phyloP scores from a whole-genome alignment of 352 stramenopile species.

The Phytophthora pini region DNA sequence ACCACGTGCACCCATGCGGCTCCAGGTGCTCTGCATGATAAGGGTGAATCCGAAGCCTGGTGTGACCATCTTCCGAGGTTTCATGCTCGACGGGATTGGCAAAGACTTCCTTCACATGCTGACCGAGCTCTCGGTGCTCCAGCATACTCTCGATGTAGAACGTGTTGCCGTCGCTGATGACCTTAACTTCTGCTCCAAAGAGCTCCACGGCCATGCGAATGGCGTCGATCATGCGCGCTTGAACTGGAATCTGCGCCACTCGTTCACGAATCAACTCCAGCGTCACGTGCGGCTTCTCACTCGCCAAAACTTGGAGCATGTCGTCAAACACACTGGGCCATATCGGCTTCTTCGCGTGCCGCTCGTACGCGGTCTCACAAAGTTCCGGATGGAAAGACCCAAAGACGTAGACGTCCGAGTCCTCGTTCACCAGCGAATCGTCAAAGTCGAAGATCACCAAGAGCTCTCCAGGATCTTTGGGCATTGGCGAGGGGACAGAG shows the following conservation, averaged over 20 bases:
- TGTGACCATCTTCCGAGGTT: constrained; percentile 12
- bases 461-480: constrained; percentile 8
- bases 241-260: constrained; percentile 58
- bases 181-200: constrained; percentile 51
- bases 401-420: constrained; percentile 75
- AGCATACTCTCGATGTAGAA: constrained; percentile 84
- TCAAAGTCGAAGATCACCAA: constrained; percentile 60
- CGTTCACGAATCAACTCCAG: constrained; percentile 41
- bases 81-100: constrained; percentile 59
- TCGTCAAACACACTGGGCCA: constrained; percentile 73
- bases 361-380: constrained; percentile 34
- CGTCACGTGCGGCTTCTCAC: constrained; percentile 47
- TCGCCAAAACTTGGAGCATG: constrained; percentile 47
- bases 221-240: constrained; percentile 70
- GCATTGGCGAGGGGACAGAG: constrained; percentile 6
- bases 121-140: constrained; percentile 34
- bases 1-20: constrained; percentile 60
- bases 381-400: constrained; percentile 63
- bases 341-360: constrained; percentile 33
- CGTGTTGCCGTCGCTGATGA: constrained; percentile 81
- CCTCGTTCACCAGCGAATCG: constrained; percentile 57
- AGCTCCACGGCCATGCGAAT: constrained; percentile 51
- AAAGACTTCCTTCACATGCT: constrained; percentile 51
- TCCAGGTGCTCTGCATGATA: constrained; percentile 53
- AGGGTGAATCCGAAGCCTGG: constrained; percentile 52